A percentile compares a stretch with the other conserved stretches of the same genome.
These are phyloP conservation scores for Chionographis japonica DNA, from an alignment of 106 monocot species.

Conservation along the genomic window DNA sequence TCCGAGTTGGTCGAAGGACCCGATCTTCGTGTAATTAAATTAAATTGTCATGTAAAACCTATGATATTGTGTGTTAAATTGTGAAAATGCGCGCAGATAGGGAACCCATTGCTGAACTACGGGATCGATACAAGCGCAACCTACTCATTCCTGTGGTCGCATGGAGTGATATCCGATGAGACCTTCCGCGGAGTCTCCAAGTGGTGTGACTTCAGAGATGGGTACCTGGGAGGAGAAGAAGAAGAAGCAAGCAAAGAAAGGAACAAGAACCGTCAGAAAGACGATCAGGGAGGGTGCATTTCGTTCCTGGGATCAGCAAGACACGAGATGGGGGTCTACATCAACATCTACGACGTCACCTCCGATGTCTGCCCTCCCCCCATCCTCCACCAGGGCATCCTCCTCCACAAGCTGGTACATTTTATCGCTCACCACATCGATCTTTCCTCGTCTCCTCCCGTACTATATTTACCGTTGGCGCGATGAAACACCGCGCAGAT, in stretches of 20 bases:
- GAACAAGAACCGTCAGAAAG: too few relatives aligned
- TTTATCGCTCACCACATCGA: neutral
- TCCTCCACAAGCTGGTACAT: constrained; percentile 2
- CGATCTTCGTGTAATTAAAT: too few relatives aligned
- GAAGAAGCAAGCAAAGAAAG: neutral
- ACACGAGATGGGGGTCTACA: constrained; percentile 4
- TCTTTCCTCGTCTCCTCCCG: neutral
- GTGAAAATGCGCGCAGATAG: too few relatives aligned
- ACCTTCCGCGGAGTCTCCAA: neutral
- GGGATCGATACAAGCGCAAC: constrained; percentile 3
- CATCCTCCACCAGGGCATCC: neutral
- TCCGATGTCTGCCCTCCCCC: constrained; percentile 3
- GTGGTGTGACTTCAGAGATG: constrained; percentile 3
- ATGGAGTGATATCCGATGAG: constrained; percentile 8
- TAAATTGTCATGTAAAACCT: too few relatives aligned
- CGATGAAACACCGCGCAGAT: neutral
- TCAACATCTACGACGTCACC: constrained; percentile 6
- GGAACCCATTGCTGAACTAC: constrained; percentile 9
- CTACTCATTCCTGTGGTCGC: constrained; percentile 8
- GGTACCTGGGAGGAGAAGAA: neutral
- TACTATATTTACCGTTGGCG: neutral
- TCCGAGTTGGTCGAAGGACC: too few relatives aligned
- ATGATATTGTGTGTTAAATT: too few relatives aligned
- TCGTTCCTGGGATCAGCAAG: constrained; percentile 1
- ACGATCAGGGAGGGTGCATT: neutral